These are phyloP conservation scores for Edaphochlamys debaryana DNA, from an alignment of 139 green algal genomes.

Conservation along the genomic window DNA sequence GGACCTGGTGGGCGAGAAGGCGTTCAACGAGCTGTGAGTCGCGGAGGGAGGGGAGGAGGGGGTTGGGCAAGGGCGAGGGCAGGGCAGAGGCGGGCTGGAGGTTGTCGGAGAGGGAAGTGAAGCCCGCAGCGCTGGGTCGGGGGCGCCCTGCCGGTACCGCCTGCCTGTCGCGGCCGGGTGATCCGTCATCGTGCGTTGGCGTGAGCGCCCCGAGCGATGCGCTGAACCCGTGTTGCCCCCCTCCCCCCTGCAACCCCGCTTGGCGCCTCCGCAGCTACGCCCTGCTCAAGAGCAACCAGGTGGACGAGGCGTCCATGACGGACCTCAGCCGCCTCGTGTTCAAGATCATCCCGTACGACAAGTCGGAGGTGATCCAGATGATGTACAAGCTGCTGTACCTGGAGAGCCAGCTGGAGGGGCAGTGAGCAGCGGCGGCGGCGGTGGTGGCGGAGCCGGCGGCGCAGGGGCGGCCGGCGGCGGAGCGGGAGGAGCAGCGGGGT, in stretches of 20 bases:
- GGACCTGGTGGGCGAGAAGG: conserved; percentile 59
- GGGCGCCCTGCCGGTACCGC: too few relatives aligned
- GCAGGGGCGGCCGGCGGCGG: too few relatives aligned
- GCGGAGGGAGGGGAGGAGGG: background rate
- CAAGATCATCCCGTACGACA: conserved; percentile 67
- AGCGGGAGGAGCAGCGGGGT: background rate
- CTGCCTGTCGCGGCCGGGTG: too few relatives aligned
- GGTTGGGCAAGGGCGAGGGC: background rate
- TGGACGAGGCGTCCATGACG: conserved; percentile 63
- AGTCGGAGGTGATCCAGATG: conserved; percentile 64
- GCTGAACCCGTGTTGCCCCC: too few relatives aligned
- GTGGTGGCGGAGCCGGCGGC: too few relatives aligned
- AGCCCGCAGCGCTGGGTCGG: too few relatives aligned
- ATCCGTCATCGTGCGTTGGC: too few relatives aligned
- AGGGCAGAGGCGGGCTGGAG: too few relatives aligned
- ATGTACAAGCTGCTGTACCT: conserved; percentile 68
- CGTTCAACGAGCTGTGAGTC: conserved; percentile 62
- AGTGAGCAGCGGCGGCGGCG: background rate
- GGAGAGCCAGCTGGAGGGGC: conserved; percentile 54
- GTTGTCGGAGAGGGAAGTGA: too few relatives aligned
- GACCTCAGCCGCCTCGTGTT: conserved; percentile 62
- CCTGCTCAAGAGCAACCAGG: conserved; percentile 58
- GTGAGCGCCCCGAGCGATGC: too few relatives aligned
- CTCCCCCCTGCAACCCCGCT: background rate
- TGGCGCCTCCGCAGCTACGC: conserved; percentile 30